Base-by-base conservation (phyloP, 257 asterid genomes). In the Solanum ahanhuiri region DNA sequence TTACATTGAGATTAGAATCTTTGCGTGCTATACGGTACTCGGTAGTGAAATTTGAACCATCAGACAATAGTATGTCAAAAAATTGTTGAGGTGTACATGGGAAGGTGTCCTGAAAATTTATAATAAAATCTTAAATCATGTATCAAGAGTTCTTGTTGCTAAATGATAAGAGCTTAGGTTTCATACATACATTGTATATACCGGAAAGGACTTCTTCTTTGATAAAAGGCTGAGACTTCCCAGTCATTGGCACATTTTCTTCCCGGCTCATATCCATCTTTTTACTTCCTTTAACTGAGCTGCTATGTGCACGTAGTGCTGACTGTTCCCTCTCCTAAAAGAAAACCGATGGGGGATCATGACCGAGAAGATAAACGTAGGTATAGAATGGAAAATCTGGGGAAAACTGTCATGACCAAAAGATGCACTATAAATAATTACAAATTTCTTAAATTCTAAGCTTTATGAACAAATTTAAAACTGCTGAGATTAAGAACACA, bases 31-130 rank as follows among this genome's bases (percentile, higher is more conserved):
- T 86, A 71, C 94, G 97, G 89, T 93, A 94, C 85, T 95, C 98
- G 48, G 86, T 91, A 28, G 92, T 94, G 91, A 94, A 97, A 84
- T 91, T 91, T 87, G 99, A 97, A 85, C 91, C 94, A 89, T 95
- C 98, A 83, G 92, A 94, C 84, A 97, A 79, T 64, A 97, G 81
- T 85, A 93, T 88, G 85, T 92, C 92, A 93, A 93, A 97, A 90
- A 92, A 94, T 85, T 97, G 95, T 89, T 95, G 98, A 67, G 94
- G 96, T 5, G 94, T 94, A 93, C 96, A 97, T n/a, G 98, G 97
- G 87, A 94, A 95, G 84, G 88, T 85, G 87, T 91, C 98, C 99
- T 97, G 95, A 90, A 70, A 89, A 67, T 83, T 34, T 48, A 23
- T 85, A 35, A 86, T 25, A 76, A 34, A 35, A 72, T 8, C 41